Evolutionary conservation across 1,284 basidiomycete genomes (phyloP).

Genomic region (Fomitopsis betulina): DNA sequence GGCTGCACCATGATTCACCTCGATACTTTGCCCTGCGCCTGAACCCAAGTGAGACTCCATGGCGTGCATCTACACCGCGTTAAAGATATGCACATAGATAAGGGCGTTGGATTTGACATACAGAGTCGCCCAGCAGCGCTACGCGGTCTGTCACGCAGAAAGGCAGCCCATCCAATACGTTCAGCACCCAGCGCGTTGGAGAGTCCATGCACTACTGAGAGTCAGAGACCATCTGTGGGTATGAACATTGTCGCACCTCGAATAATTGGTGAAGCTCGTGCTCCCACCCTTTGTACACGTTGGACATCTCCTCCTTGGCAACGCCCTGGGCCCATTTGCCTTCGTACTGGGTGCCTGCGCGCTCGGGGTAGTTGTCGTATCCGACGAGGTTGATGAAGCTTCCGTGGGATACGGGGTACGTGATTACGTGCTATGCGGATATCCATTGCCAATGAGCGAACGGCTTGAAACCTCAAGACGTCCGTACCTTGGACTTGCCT

Average conservation of each 20-base stretch:
- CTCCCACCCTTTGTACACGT: slow-evolving; percentile 21
- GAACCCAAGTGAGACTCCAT: slow-evolving; percentile 37
- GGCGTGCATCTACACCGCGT: slow-evolving; percentile 29
- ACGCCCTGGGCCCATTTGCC: slow-evolving; percentile 21
- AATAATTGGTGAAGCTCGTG: slow-evolving; percentile 19
- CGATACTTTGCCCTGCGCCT: slow-evolving; percentile 37
- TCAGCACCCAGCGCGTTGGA: slow-evolving; percentile 22
- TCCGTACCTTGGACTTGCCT: slow-evolving; percentile 36
- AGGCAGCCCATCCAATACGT: slow-evolving; percentile 17
- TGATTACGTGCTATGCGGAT: slow-evolving; percentile 20
- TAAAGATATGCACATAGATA: too few species aligned
- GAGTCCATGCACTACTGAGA: slow-evolving; percentile 17
- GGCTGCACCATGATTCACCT: slow-evolving; percentile 12
- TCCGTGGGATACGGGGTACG: slow-evolving; percentile 26
- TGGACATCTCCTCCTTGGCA: slow-evolving; percentile 15
- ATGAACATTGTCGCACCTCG: slow-evolving; percentile 9
- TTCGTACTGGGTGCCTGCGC: slow-evolving; percentile 17
- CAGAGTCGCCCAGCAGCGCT: slow-evolving; percentile 23
- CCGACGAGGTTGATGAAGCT: slow-evolving; percentile 30
- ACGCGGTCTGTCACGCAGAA: slow-evolving; percentile 17
- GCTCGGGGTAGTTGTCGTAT: slow-evolving; percentile 15
- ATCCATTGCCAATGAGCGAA: background rate
- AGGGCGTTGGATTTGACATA: background rate
- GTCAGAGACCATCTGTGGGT: too few species aligned
- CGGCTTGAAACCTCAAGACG: background rate